Evolutionary conservation across 495 filamentous ascomycete species (phyloP).

Genomic region (Xylaria sp.): DNA sequence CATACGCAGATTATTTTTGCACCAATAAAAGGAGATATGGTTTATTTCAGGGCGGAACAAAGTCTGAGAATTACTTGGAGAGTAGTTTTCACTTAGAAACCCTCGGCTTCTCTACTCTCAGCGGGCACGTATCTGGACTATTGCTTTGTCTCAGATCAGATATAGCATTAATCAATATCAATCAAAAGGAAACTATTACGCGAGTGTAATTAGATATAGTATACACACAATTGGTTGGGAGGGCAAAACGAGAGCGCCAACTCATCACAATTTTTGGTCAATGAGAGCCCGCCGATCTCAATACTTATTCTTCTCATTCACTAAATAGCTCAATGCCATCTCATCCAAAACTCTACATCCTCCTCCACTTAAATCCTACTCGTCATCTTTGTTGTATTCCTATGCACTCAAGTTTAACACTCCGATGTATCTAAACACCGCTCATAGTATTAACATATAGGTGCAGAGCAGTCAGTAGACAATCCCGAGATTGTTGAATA

Average conservation of each 20-base stretch:
- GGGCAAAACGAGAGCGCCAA: background rate
- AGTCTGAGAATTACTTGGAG: background rate
- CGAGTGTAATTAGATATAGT: too few relatives aligned
- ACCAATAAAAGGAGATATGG: background rate
- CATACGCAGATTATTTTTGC: background rate
- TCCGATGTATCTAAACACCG: background rate
- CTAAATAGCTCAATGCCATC: background rate
- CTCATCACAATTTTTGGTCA: too few relatives aligned
- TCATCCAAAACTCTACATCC: background rate
- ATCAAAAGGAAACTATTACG: too few relatives aligned
- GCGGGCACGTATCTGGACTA: background rate
- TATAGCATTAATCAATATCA: background rate
- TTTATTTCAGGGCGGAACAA: background rate
- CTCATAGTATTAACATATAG: background rate
- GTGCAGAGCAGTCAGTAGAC: background rate
- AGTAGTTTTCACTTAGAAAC: background rate
- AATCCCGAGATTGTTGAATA: background rate
- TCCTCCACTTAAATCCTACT: background rate
- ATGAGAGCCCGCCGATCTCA: too few relatives aligned
- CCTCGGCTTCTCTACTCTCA: background rate
- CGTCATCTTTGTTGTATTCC: background rate
- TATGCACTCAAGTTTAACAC: background rate
- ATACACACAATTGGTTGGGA: too few relatives aligned
- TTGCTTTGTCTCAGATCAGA: background rate
- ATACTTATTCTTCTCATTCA: too few relatives aligned